Base-by-base conservation (phyloP, 257 asterid genomes). In the Rauvolfia tetraphylla region DNA sequence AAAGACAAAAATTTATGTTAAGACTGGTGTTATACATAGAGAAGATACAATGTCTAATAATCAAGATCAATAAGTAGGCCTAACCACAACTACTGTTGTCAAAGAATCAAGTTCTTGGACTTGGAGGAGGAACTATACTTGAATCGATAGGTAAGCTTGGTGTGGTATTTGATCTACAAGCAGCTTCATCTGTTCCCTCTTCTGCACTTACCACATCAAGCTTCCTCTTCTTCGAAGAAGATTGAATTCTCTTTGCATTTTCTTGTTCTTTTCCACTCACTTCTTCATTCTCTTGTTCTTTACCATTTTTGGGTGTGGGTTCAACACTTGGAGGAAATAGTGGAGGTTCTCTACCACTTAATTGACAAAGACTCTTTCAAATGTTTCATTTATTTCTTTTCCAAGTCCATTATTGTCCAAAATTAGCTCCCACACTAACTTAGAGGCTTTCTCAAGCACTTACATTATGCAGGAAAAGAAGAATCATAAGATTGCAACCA, bases 401-500 rank as follows among this genome's bases (percentile, higher is more conserved):
- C n/a, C n/a, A n/a, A n/a, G n/a, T n/a, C n/a, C n/a, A n/a, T n/a
- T n/a, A n/a, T n/a, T 2, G 97, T 94, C 98, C 87, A 94, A 84
- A 76, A 94, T 92, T 78, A 94, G 84, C 77, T 92, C 98, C 98
- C 97, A 94, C 27, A 89, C 96, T 14, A 95, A 90, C 83, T 85
- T 90, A 51, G 98, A 94, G 76, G 98, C 98, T 87, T 94, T 94
- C 86, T 94, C 98, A n/a, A 94, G 97, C 78, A 90, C 98, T 69
- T 97, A 91, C 72, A 90, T 82, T 88, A 98, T 92, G 90, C 89
- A 87, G 72, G 75, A 72, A 77, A 57, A 54, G 74, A 85, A 77
- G 31, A 66, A n/a, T 68, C 36, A 6, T 13, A 20, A 68, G 71
- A 29, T 15, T 20, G 34, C 20, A 54, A 44, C 20, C 2, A 12